Base-by-base conservation (phyloP, 306 rosid species). In the Malus sylvestris region DNA sequence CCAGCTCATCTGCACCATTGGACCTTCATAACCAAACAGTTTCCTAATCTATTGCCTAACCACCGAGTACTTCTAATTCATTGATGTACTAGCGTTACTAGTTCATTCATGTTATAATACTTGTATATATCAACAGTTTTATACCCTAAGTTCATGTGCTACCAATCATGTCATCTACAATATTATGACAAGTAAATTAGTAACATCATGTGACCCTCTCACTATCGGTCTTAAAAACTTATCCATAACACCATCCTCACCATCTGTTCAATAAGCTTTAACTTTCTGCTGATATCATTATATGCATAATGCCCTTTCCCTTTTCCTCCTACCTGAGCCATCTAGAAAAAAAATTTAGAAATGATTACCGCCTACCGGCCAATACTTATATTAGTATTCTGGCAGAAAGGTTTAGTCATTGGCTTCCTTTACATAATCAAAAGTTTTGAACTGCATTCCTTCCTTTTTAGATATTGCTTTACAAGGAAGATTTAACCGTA, bases 401-500 rank as follows among this genome's bases (percentile, higher is more conserved):
- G 14, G 19, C 66, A 61, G 30, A 27, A 64, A 8, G 68, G 68
- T 16, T 16, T 60, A 62, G 67, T 66, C 13, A 51, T 51, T 19
- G 70, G 61, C 25, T 19, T 70, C 40, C 59, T 70, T 51, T 49
- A 29, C 61, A 5, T 18, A 30, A 51, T 51, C 40, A 32, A 45
- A 77, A 64, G 70, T 22, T 53, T 32, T 78, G 73, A 86, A 81
- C 70, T 79, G 60, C 27, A 45, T 23, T 1, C 58, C 68, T 35
- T 72, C 19, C 55, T 73, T 58, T 64, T 33, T 42, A 57, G 30
- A 19, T 60, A 72, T 16, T 73, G 70, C 79, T 87, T 64, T 86
- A 68, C 71, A 67, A 58, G 71, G 79, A 81, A 77, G 60, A 83
- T 76, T 83, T 63, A 67, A 68, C 66, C 57, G 85, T 45, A 25